Evolutionary conservation across 495 filamentous ascomycete genomes (phyloP), one percentile per base, ranked within the genome.

Genomic region (Durotheca rogersii): DNA sequence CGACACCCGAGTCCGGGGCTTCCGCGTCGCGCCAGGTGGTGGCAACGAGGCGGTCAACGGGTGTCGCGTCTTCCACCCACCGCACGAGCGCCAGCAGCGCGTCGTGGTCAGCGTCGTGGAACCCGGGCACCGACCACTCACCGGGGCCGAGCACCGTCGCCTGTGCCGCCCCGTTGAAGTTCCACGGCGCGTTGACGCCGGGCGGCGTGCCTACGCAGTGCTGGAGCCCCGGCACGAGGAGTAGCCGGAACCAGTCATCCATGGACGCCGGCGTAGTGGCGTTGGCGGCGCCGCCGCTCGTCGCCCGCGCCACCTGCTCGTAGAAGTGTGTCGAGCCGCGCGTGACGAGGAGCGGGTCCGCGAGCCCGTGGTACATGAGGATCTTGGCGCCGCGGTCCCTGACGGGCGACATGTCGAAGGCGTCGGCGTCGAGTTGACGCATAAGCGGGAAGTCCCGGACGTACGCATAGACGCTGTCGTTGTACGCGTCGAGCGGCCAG

Each of bases 301-400:
- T 41, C 36, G 30, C 58, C 19, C 0, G 41, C 41, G 31, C 10
- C 0, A 56, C 53, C 6, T 57, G 47, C n/a, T 72, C 58, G 52
- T 76, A 76, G 38, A 70, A 80, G 15, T 70, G 61, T 0, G 61
- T 41, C 1, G 69, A 67, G 1, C 61, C 67, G 11, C 60, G 52
- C 1, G 72, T 66, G 1, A 71, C 64, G 19, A 81, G 75, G 5
- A 71, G 43, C 0, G 65, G 68, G 55, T 84, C 81, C 7, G 69
- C 61, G 4, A 73, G 19, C 4, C 80, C 80, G 43, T 82, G 80
- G 46, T 82, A 82, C 42, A 74, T 59, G 32, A 83, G 39, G 1
- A 82, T 56, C 51, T 82, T 83, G 6, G 76, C 79, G 6, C 79
- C 78, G 5, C 64, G 59, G 1, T 53, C 42, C 6, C 69, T 47